These are phyloP conservation scores for Pseudogymnoascus sp. DNA, from an alignment of 2,329 filamentous ascomycete species.

Conservation along the genomic window DNA sequence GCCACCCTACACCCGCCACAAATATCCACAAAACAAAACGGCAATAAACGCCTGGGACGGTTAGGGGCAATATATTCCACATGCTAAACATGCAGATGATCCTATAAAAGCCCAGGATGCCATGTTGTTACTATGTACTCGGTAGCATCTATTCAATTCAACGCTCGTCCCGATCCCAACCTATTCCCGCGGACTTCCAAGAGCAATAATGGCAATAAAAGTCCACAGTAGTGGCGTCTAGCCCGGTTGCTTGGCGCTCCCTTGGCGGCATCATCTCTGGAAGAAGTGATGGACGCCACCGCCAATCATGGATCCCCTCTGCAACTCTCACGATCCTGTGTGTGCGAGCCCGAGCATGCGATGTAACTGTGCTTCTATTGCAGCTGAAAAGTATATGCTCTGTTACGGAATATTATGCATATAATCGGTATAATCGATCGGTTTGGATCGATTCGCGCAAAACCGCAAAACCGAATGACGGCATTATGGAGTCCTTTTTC, in stretches of 20 bases:
- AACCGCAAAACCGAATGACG: background rate
- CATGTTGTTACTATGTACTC: background rate
- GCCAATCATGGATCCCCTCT: background rate
- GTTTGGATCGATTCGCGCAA: background rate
- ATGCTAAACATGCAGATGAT: background rate
- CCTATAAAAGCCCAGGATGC: background rate
- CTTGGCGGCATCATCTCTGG: background rate
- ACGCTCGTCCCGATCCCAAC: background rate
- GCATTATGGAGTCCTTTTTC: background rate
- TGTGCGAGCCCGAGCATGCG: background rate
- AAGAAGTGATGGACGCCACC: background rate
- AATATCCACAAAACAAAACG: background rate
- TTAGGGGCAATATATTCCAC: background rate
- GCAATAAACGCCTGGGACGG: background rate
- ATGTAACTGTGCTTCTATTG: background rate
- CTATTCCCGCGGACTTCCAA: background rate
- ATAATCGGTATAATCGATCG: background rate
- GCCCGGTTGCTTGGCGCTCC: background rate
- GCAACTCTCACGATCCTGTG: background rate
- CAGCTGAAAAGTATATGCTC: background rate
- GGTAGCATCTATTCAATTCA: background rate
- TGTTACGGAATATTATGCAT: background rate
- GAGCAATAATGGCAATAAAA: background rate
- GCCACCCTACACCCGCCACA: background rate
- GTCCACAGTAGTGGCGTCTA: conserved; percentile 2